These are phyloP conservation scores for Cercospora nicotianae DNA, from an alignment of 2,329 filamentous ascomycete genomes.

Conservation along the genomic window DNA sequence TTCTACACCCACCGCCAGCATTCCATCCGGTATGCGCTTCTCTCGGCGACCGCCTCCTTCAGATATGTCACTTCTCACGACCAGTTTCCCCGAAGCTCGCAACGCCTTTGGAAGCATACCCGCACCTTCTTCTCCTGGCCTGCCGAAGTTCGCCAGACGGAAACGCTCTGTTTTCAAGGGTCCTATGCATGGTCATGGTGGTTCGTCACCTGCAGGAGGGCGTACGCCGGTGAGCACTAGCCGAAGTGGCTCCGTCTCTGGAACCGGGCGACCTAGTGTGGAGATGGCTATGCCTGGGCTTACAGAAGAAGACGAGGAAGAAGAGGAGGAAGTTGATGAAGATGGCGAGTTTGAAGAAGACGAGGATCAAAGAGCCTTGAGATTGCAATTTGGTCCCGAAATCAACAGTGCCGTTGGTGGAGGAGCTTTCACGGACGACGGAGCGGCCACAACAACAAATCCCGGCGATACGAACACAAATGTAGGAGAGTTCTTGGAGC, in stretches of 20 bases:
- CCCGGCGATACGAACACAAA: background rate
- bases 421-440: conserved; percentile 11
- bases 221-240: background rate
- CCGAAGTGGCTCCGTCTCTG: conserved; percentile 53
- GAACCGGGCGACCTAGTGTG: conserved; percentile 66
- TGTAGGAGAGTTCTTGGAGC: conserved; percentile 10
- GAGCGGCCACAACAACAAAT: conserved; percentile 11
- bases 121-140: conserved; percentile 59
- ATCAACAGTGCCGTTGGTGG: conserved; percentile 8
- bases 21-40: conserved; percentile 80
- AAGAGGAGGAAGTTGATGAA: conserved; percentile 31
- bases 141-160: conserved; percentile 73
- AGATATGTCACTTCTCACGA: conserved; percentile 33
- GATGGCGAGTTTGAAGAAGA: conserved; percentile 37
- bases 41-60: conserved; percentile 37
- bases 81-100: conserved; percentile 30
- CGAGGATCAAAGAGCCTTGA: conserved; percentile 28
- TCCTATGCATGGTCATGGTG: conserved; percentile 56
- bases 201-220: conserved; percentile 33
- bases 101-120: conserved; percentile 26
- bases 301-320: conserved; percentile 36
- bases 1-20: conserved; percentile 71
- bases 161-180: conserved; percentile 83
- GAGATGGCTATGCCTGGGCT: conserved; percentile 64
- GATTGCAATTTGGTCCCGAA: conserved; percentile 35